phyloP scores from a whole-genome alignment of 257 asterid genomes.

The Datura wrightii region DNA sequence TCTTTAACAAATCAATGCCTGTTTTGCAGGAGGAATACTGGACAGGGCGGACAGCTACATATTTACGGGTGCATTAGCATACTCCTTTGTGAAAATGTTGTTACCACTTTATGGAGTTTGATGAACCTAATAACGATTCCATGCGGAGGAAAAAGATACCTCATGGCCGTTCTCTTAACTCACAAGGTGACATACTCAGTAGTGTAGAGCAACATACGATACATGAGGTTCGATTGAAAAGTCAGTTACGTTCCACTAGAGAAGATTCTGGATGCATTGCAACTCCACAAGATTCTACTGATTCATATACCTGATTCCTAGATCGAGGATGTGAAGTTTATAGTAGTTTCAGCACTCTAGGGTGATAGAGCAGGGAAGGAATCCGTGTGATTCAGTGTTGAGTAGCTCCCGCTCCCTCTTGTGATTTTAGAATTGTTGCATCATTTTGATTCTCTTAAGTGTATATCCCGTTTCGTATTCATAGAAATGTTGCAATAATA shows the following conservation, averaged over 20 bases:
- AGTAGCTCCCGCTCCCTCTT: neutral
- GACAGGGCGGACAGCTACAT: constrained; percentile 95
- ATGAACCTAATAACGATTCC: constrained; percentile 29
- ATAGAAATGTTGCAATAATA: neutral
- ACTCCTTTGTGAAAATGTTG: constrained; percentile 81
- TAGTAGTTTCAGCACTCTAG: constrained; percentile 19
- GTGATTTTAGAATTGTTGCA: neutral
- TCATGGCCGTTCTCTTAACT: constrained; percentile 5
- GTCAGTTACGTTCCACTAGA: neutral
- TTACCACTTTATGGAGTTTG: constrained; percentile 82
- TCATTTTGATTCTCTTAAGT: neutral
- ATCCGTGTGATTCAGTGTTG: constrained; percentile 12
- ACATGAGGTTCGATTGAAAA: neutral
- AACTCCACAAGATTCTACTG: constrained; percentile 36
- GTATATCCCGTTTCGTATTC: neutral
- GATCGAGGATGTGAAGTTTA: neutral
- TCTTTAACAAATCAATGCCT: constrained; percentile 7
- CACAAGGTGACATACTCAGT: constrained; percentile 29
- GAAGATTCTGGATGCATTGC: constrained; percentile 11
- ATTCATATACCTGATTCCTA: constrained; percentile 4
- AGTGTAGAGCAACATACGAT: constrained; percentile 4
- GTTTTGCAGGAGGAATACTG: constrained; percentile 81
- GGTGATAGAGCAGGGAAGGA: neutral
- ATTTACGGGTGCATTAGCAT: constrained; percentile 88
- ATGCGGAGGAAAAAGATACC: constrained; percentile 1